Conservation (phyloP, 331 rosid genomes). For the Erythrophleum ivorense region DNA sequence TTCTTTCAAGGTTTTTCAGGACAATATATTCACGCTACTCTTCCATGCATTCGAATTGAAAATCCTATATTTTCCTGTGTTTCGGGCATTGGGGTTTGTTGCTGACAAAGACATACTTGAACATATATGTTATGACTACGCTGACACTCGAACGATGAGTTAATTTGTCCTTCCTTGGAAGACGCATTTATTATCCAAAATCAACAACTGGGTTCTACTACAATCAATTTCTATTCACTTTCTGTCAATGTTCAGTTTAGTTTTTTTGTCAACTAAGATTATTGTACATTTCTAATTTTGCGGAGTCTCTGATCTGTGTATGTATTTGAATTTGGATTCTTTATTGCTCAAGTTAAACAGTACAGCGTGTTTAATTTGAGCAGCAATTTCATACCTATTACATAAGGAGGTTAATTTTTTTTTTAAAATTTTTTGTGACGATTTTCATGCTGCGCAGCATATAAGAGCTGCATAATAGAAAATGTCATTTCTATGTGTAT, state of each 20-base stretch:
- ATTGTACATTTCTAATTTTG: background rate
- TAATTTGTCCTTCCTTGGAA: constrained; percentile 95
- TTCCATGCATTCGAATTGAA: constrained; percentile 89
- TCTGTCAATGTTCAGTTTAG: background rate
- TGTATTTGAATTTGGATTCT: too few species aligned
- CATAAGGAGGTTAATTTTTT: too few species aligned
- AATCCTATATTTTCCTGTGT: constrained; percentile 93
- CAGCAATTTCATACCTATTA: too few species aligned
- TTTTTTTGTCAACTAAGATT: background rate
- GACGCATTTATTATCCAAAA: constrained; percentile 99
- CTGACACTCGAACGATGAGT: constrained; percentile 95
- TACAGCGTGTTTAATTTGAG: too few species aligned
- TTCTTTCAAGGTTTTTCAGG: too few species aligned
- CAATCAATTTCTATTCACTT: background rate
- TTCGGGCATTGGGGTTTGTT: constrained; percentile 97
- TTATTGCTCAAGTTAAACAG: too few species aligned
- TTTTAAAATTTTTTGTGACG: too few species aligned
- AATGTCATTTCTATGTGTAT: too few species aligned
- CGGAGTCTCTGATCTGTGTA: background rate
- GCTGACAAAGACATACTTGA: constrained; percentile 96
- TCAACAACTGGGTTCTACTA: constrained; percentile 71
- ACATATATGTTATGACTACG: constrained; percentile 74
- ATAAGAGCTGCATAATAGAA: too few species aligned
- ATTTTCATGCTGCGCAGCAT: too few species aligned
- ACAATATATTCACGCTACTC: constrained; percentile 59